Percentiles rank a stretch among this genome's conserved stretches.
Evolutionary conservation across 768 basidiomycete genomes (phyloP).

Genomic region (Panus rudis): DNA sequence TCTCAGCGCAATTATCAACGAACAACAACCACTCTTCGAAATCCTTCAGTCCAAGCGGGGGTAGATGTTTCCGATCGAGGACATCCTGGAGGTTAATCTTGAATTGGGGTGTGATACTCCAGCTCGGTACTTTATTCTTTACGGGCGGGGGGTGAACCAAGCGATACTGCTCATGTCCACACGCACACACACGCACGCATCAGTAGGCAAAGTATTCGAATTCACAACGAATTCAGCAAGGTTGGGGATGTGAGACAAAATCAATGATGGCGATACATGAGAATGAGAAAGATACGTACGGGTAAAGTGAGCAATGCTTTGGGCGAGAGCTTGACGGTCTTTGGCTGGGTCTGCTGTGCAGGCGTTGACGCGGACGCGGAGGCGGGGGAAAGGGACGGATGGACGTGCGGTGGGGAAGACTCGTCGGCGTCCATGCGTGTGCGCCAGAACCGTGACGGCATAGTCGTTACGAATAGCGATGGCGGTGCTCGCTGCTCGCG

Average conservation of each 20-base stretch:
- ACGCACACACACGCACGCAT: neutral
- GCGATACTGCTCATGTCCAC: constrained; percentile 12
- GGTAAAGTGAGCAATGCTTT: constrained; percentile 33
- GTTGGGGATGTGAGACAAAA: neutral
- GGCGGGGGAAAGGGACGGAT: neutral
- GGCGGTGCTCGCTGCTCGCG: too few relatives aligned
- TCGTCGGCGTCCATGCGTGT: too few relatives aligned
- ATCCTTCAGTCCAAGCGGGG: constrained; percentile 59
- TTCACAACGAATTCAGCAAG: neutral
- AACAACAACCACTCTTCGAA: constrained; percentile 72
- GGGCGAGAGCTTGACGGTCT: constrained; percentile 26
- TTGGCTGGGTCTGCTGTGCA: constrained; percentile 21
- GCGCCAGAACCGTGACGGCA: too few relatives aligned
- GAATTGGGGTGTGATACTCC: constrained; percentile 54
- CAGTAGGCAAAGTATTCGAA: neutral
- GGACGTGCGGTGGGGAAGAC: too few relatives aligned
- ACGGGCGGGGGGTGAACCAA: constrained; percentile 14
- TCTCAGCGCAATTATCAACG: constrained; percentile 69
- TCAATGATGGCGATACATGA: neutral
- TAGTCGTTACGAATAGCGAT: too few relatives aligned
- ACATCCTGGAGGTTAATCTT: constrained; percentile 69
- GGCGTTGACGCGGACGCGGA: neutral
- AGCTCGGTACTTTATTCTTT: constrained; percentile 6
- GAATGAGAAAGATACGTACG: constrained; percentile 20
- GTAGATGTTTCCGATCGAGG: constrained; percentile 68